phyloP scores from a whole-genome alignment of 2,329 filamentous ascomycete species.

The Pseudogymnoascus sp. region DNA sequence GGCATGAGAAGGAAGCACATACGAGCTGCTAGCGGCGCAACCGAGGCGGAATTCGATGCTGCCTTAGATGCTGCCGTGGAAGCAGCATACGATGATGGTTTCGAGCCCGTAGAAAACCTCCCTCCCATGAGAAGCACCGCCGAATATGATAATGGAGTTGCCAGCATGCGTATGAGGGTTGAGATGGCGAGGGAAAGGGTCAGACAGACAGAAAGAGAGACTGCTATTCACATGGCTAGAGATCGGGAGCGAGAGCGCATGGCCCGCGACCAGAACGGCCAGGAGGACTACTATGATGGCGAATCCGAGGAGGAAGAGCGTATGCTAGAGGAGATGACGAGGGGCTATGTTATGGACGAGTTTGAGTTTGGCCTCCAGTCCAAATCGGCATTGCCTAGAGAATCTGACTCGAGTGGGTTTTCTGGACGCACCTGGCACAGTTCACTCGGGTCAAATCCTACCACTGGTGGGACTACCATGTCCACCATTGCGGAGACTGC shows the following conservation, averaged over 20 bases:
- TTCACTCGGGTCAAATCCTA: constrained; percentile 64
- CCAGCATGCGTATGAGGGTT: constrained; percentile 55
- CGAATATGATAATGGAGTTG: constrained; percentile 30
- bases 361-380: constrained; percentile 66
- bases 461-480: constrained; percentile 57
- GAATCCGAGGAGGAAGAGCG: constrained; percentile 63
- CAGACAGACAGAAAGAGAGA: constrained; percentile 64
- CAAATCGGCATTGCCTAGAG: constrained; percentile 62
- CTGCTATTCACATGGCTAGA: constrained; percentile 50
- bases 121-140: constrained; percentile 2
- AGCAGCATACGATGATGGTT: constrained; percentile 87
- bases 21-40: constrained; percentile 59
- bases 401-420: constrained; percentile 73
- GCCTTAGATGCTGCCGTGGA: constrained; percentile 93
- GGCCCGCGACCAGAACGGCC: constrained; percentile 23
- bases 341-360: constrained; percentile 72
- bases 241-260: constrained; percentile 47
- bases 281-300: constrained; percentile 55
- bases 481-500: constrained; percentile 61
- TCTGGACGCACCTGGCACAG: constrained; percentile 77
- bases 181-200: constrained; percentile 70
- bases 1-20: constrained; percentile 62
- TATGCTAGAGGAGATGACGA: constrained; percentile 79
- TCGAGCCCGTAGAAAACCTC: constrained; percentile 55
- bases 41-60: constrained; percentile 86